Base-by-base conservation (phyloP, 768 basidiomycete genomes). In the Rhizopogon vinicolor region DNA sequence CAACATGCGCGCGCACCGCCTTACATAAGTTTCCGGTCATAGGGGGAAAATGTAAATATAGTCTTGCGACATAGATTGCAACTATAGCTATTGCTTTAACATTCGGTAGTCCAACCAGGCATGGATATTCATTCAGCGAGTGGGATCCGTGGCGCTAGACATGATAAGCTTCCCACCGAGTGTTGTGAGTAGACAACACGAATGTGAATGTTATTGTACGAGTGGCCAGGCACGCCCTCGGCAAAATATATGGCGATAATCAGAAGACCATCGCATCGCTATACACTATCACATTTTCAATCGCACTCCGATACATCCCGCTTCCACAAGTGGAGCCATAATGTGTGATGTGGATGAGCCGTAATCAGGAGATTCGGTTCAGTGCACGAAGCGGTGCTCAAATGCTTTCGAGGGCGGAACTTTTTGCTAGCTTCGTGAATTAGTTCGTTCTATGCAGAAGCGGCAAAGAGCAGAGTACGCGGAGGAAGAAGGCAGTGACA, bases 11-110 rank as follows among this genome's bases (percentile, higher is more conserved):
- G 41, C 56, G 41, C 58, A 58, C 43, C 14, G 14, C 6, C 45
- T 69, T 60, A 71, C 41, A 44, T 68, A 69, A 68, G 35, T 5
- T 37, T 37, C 13, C 1, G 12, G 39, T 3, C 44, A 48, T 28
- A 40, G 35, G 25, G 31, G 14, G 25, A 31, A 29, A 48, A 45
- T n/a, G 28, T 31, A 45, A 42, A 41, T 25, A 25, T 25, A 25
- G 25, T 25, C 25, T 25, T 4, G 25, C 25, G 25, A 25, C 25
- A 25, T 25, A 25, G 25, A 25, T 37, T 37, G 51, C 51, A 33
- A 29, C 42, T 28, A 19, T 28, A 25, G 14, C 8, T 10, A 7
- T 41, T 42, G 41, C 25, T 39, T 37, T 41, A 41, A 37, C 12
- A 10, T 37, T 37, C 12, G 12, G 35, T 9, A 12, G 35, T 37